Conservation (phyloP, 129 eudicot species). For the Lactuca saligna region DNA sequence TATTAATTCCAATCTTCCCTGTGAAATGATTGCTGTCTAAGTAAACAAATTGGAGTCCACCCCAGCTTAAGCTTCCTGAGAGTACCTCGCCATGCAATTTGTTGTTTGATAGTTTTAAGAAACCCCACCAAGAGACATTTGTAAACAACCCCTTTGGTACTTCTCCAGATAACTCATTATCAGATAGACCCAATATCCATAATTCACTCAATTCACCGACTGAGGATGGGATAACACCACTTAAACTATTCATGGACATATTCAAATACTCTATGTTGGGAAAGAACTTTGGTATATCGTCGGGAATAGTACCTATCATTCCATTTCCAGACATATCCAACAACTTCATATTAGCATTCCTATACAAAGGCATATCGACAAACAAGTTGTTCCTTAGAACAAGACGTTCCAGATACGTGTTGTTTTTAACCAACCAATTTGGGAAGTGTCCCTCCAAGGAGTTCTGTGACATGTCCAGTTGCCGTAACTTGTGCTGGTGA, state of each 20-base stretch:
- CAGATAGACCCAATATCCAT: neutral
- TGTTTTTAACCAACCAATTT: conserved; percentile 27
- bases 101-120: neutral
- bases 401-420: conserved; percentile 12
- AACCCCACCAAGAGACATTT: neutral
- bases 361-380: neutral
- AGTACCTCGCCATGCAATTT: conserved; percentile 7
- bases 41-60: accelerated
- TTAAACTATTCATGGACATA: neutral
- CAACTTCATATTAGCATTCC: neutral
- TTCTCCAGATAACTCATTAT: neutral
- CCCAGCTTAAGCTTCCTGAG: conserved; percentile 9
- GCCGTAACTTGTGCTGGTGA: conserved; percentile 17
- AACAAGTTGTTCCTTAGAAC: conserved; percentile 23
- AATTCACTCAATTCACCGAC: neutral
- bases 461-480: conserved; percentile 28
- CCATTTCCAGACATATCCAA: neutral
- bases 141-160: neutral
- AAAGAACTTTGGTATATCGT: neutral
- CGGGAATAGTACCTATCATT: neutral
- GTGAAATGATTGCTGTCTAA: conserved; percentile 27
- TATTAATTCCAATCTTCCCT: conserved; percentile 8
- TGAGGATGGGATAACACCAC: neutral
- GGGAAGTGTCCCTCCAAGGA: conserved; percentile 12
- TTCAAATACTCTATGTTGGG: neutral